Evolutionary conservation across 768 basidiomycete genomes (phyloP), one percentile per base, ranked within the genome.

Genomic region (Pluteus cervinus): DNA sequence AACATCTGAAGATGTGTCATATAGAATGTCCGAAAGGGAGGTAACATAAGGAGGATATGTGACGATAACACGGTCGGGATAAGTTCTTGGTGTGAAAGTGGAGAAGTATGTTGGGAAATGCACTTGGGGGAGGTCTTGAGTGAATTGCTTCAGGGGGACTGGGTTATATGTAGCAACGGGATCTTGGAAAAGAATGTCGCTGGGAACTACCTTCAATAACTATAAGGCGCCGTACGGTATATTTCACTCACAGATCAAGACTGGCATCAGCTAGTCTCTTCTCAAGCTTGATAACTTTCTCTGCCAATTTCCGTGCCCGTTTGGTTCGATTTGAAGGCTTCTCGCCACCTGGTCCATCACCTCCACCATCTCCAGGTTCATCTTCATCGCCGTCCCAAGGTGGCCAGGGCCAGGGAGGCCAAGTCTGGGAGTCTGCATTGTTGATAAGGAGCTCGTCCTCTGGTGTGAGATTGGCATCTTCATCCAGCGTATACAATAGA

Each of bases 151-250:
- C 38, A 91, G 65, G 2, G 75, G 65, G 28, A 75, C 69, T 5
- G 90, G 91, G 55, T 98, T 98, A 60, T 99, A 97, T 0, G 89
- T 86, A 30, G 69, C 80, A 31, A 88, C 66, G 2, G 93, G 93
- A 55, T 97, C 83, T 56, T 82, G 79, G 43, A 75, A 70, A 30
- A 86, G 62, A 22, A 80, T 67, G 50, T 82, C 85, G 17, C 81
- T 83, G 44, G 3, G 23, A 10, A 39, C 15, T 24, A 17, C 17
- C 30, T 14, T 36, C 26, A 14, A 37, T 36, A 18, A 30, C 31
- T n/a, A 29, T 21, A 29, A 26, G 21, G 22, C 38, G 12, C 7
- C 24, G 2, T 12, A 33, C 36, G 14, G 18, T 34, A 30, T 14
- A 29, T 6, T 6, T 10, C 12, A 57, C 81, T 57, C 49, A 87